Evolutionary conservation across 169 alveolate species (phyloP), one percentile per base, ranked within the genome.

Genomic region (Plasmodium reichenowi): DNA sequence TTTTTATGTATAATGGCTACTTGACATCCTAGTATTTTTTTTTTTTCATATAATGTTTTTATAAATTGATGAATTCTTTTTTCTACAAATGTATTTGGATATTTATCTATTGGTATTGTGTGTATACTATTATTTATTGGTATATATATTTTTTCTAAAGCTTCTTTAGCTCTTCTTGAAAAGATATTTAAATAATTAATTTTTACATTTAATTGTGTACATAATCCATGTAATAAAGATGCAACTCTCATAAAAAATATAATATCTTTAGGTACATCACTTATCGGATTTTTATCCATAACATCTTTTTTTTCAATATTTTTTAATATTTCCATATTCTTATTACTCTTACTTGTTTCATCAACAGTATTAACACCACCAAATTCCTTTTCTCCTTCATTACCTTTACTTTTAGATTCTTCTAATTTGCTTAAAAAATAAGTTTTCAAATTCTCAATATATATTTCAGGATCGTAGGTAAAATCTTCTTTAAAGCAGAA

Each of bases 241-340:
- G 95, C 95, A 38, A 95, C 95, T 68, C 97, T 92, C 32, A 95
- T 92, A 83, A 94, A 95, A 71, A 94, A 93, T 26, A 95, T 91
- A 56, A 95, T 87, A 85, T 95, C 97, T 43, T 85, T 92, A 12
- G 97, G 97, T 93, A 96, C 95, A 80, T 94, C 96, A 52, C 94
- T 95, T 20, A 94, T 74, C 3, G 97, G 95, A 68, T 92, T 94
- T 26, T 88, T 85, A 29, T 90, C 86, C 9, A 68, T 20, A 26
- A 75, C 89, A 5, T 88, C 85, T 32, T 66, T 71, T 58, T 74
- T 88, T 62, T 74, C 90, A 17, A 87, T 58, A 67, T 71, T 54
- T 15, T 76, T 73, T 29, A 89, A 70, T 7, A 88, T 50, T 2
- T 72, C 80, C 52, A 88, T 43, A 47, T 88, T 75, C 4, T 29